These are phyloP conservation scores for Flaveria bidentis DNA, from an alignment of 129 eudicot genomes.

Conservation along the genomic window DNA sequence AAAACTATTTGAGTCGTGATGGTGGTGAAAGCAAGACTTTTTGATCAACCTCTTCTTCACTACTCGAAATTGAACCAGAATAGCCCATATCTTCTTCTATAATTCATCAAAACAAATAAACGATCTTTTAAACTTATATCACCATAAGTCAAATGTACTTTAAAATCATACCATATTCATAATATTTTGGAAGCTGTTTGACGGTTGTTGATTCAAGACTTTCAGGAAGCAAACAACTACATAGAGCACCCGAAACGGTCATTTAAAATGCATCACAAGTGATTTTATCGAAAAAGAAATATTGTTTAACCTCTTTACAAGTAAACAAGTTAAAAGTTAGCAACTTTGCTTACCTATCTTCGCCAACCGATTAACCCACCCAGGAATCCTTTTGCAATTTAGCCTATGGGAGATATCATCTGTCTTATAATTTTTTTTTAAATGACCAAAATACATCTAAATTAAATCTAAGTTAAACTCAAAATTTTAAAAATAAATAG, in stretches of 20 bases:
- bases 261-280: background rate
- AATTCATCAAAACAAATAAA: background rate
- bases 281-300: background rate
- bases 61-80: constrained; percentile 35
- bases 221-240: constrained; percentile 77
- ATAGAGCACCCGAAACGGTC: constrained; percentile 54
- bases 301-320: background rate
- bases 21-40: constrained; percentile 46
- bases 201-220: constrained; percentile 75
- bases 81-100: constrained; percentile 51
- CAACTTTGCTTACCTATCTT: constrained; percentile 42
- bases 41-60: constrained; percentile 49
- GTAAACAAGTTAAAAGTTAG: background rate
- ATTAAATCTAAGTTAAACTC: too few species aligned
- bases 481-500: too few species aligned
- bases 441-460: too few species aligned
- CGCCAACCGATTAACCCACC: constrained; percentile 86
- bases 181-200: constrained; percentile 62
- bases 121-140: background rate
- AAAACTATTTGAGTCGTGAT: constrained; percentile 44
- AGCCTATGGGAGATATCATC: constrained; percentile 64
- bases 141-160: background rate
- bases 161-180: constrained; percentile 47
- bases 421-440: constrained; percentile 13
- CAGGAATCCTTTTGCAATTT: constrained; percentile 62